Conservation (phyloP, 768 basidiomycete species). For the Steccherinum ochraceum region DNA sequence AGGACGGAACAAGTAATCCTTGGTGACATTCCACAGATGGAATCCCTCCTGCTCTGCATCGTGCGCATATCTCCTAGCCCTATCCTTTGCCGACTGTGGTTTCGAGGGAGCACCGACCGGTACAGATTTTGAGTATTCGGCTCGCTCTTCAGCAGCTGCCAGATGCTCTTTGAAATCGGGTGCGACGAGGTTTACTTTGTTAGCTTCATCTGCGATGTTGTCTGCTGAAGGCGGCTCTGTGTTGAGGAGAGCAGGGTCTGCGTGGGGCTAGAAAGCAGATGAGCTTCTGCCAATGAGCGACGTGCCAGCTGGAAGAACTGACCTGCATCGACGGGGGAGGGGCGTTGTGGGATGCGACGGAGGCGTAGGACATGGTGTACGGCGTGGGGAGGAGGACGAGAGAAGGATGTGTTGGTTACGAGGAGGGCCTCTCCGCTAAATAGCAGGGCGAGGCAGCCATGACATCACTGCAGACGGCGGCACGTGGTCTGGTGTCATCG, state of each 20-base stretch:
- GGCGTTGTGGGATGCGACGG: conserved; percentile 54
- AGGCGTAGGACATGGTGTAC: conserved; percentile 64
- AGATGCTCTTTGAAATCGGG: conserved; percentile 43
- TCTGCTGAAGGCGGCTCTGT: conserved; percentile 33
- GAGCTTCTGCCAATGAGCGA: not conserved
- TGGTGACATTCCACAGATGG: conserved; percentile 46
- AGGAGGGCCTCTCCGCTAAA: not conserved
- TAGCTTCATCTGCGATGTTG: conserved; percentile 35
- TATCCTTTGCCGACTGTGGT: conserved; percentile 10
- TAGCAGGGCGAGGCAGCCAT: not conserved
- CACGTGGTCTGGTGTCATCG: not conserved
- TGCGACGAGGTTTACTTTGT: conserved; percentile 53
- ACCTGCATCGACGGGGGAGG: conserved; percentile 42
- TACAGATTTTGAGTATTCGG: conserved; percentile 28
- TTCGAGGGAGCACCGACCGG: conserved; percentile 13
- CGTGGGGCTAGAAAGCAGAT: conserved; percentile 40
- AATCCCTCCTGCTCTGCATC: conserved; percentile 45
- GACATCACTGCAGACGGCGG: not conserved
- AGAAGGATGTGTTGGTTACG: too few species aligned
- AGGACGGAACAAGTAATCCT: conserved; percentile 53
- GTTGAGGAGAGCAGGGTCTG: conserved; percentile 54
- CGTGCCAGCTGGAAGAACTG: too few species aligned
- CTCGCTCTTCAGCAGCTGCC: conserved; percentile 20
- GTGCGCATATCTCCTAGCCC: conserved; percentile 30
- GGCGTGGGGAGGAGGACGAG: not conserved